Base-by-base conservation (phyloP, 805 yeast species). In the Yarrowia sp. region DNA sequence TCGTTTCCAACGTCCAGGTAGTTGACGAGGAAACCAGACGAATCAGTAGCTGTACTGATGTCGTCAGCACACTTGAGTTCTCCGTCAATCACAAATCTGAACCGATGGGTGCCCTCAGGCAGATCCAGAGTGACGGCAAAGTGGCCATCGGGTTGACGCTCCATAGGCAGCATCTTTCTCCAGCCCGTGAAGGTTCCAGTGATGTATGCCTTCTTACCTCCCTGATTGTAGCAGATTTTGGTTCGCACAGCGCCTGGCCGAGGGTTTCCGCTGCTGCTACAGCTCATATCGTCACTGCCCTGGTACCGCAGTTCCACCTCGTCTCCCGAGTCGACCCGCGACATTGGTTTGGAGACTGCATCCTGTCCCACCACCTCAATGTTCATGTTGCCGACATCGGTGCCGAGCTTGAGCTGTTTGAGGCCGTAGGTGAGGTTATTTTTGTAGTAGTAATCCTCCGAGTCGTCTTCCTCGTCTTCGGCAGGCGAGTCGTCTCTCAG, bases 161-260 rank as follows among this genome's bases (percentile, higher is more conserved):
- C 83, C 73, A 93, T 79, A 34, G 96, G 96, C 74, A 93, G 92
- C 98, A 93, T 93, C 78, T 92, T 94, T 72, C 97, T 83, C 98
- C 98, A 93, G 3, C 96, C 97, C 0, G 98, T 93, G 78, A 93
- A 93, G 0, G 97, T 90, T 65, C 98, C 98, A 43, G 97, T 93
- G 15, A 93, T 96, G 76, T 90, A 93, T 1, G 93, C 97, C 73
- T 90, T 90, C 53, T 85, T 85, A 69, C 98, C 98, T 19, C 97
- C 97, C 77, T 92, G 96, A 15, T 87, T 87, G 98, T 98, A 93
- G 69, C 72, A 71, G 40, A 74, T 70, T n/a, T 70, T 68, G 10
- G 75, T 72, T 20, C 55, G 36, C n/a, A 38, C 43, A 17, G 55
- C 20, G 8, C 55, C 55, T 13, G 66, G 46, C 36, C 66, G 34